These are phyloP conservation scores for Mycena olivaceomarginata DNA, from an alignment of 768 basidiomycete genomes.

Conservation along the genomic window DNA sequence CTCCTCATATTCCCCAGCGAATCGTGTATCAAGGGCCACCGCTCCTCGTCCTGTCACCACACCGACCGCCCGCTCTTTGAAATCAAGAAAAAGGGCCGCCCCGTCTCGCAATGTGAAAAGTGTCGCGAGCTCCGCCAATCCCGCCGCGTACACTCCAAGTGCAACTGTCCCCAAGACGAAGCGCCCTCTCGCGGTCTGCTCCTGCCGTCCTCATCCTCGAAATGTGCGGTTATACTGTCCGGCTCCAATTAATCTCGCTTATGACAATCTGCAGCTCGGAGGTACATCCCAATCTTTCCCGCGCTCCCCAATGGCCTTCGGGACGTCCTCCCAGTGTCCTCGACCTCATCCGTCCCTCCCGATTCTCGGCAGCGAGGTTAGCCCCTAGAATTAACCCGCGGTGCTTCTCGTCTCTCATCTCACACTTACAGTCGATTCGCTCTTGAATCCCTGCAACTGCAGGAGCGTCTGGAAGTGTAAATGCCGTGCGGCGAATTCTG, in stretches of 20 bases:
- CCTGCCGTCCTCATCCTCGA: constrained; percentile 60
- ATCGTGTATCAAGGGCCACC: constrained; percentile 96
- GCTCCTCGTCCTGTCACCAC: constrained; percentile 92
- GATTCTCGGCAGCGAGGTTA: constrained; percentile 73
- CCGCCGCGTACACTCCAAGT: constrained; percentile 89
- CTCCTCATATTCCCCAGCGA: constrained; percentile 69
- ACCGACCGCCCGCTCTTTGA: constrained; percentile 93
- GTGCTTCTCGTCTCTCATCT: constrained; percentile 32
- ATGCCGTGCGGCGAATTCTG: constrained; percentile 57
- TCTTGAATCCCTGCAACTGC: constrained; percentile 82
- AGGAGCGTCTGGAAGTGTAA: constrained; percentile 72
- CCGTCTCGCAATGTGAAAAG: constrained; percentile 91
- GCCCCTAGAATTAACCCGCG: constrained; percentile 29
- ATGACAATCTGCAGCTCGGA: constrained; percentile 64
- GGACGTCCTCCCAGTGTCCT: constrained; percentile 65
- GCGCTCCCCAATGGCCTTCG: constrained; percentile 85
- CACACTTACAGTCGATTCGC: constrained; percentile 68
- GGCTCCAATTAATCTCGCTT: constrained; percentile 26
- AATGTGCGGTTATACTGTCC: constrained; percentile 57
- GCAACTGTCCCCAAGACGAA: constrained; percentile 74
- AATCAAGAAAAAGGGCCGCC: constrained; percentile 95
- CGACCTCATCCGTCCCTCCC: constrained; percentile 53
- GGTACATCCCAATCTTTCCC: constrained; percentile 83
- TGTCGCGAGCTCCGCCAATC: constrained; percentile 90
- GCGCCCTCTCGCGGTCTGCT: constrained; percentile 54